These are phyloP conservation scores for Nicotiana noctiflora DNA, from an alignment of 257 asterid genomes.

Conservation along the genomic window DNA sequence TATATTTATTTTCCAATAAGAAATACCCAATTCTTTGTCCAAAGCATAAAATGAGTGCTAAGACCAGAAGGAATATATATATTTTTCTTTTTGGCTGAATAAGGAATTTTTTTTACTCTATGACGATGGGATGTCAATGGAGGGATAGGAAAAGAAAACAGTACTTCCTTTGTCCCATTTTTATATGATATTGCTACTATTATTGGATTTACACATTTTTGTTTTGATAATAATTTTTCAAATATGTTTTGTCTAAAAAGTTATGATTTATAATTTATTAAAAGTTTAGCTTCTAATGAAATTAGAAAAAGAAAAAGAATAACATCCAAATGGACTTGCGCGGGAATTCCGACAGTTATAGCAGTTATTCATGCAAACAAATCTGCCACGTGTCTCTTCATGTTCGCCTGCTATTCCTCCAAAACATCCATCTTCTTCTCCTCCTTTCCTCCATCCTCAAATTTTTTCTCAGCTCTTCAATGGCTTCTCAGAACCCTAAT, in stretches of 20 bases:
- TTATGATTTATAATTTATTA: not conserved
- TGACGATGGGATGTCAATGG: not conserved
- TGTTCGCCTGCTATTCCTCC: not conserved
- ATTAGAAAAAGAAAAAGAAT: not conserved
- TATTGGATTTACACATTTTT: not conserved
- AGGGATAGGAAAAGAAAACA: not conserved
- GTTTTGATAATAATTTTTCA: no score
- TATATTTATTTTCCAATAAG: not conserved
- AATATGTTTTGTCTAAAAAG: no score
- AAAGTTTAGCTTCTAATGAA: not conserved
- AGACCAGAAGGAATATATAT: not conserved
- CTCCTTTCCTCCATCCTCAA: not conserved
- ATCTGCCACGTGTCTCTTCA: not conserved
- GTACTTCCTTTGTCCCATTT: not conserved
- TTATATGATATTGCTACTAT: not conserved
- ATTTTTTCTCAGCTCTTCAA: conserved; percentile 13
- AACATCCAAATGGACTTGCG: not conserved
- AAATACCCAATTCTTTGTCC: not conserved
- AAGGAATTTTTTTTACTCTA: no score
- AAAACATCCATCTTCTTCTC: not conserved
- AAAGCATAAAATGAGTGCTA: not conserved
- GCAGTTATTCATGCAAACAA: not conserved
- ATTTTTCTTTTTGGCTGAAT: no score
- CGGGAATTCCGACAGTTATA: conserved; percentile 5
- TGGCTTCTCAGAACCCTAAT: conserved; percentile 48